Conservation (phyloP, 768 basidiomycete genomes). For the Leccinum aurantiacum region DNA sequence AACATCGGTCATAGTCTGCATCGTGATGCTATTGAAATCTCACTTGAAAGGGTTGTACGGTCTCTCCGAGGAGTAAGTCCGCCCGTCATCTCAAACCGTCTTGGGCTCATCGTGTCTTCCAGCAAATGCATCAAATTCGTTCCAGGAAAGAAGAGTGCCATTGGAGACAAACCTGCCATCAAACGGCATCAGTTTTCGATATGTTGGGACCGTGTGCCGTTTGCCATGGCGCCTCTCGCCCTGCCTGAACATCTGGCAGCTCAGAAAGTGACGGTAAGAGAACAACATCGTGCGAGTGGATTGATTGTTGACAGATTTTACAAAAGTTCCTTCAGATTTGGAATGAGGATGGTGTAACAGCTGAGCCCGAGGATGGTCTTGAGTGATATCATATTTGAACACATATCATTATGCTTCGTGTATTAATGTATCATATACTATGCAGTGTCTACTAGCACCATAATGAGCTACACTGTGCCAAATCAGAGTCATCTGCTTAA, state of each 20-base stretch:
- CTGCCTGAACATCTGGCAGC: slow-evolving; percentile 58
- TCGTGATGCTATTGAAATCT: slow-evolving; percentile 85
- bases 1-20: slow-evolving; percentile 74
- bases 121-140: slow-evolving; percentile 93
- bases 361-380: slow-evolving; percentile 57
- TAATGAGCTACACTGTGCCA: too few relatives aligned
- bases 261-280: slow-evolving; percentile 65
- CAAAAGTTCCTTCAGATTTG: slow-evolving; percentile 72
- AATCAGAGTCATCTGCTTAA: too few relatives aligned
- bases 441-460: too few relatives aligned
- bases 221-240: slow-evolving; percentile 56
- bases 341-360: slow-evolving; percentile 76
- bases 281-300: slow-evolving; percentile 10
- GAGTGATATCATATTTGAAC: slow-evolving; percentile 23
- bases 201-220: slow-evolving; percentile 74
- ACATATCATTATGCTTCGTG: slow-evolving; percentile 31
- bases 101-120: background rate
- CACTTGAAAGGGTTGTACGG: slow-evolving; percentile 83
- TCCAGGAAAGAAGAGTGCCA: slow-evolving; percentile 83
- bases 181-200: slow-evolving; percentile 63
- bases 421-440: slow-evolving; percentile 30
- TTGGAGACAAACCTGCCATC: slow-evolving; percentile 79
- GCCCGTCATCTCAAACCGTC: background rate
- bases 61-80: slow-evolving; percentile 84
- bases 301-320: slow-evolving; percentile 2